Conservation (phyloP, 208 protist species). For the Wallacemonas sp. region DNA sequence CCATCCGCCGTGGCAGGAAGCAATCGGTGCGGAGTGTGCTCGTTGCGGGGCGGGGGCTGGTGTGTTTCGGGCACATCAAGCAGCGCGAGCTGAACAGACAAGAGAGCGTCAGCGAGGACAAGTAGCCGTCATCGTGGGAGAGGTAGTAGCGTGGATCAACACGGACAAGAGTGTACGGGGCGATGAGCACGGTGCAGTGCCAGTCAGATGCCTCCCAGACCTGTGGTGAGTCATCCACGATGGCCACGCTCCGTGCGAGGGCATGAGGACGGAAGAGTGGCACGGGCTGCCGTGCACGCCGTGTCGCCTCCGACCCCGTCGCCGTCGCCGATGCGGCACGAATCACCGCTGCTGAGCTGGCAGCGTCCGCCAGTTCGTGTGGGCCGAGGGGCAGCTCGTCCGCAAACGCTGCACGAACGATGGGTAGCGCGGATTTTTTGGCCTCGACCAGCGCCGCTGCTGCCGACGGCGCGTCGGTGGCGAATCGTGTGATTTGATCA, state of each 20-base stretch:
- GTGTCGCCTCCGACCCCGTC: slow-evolving; percentile 17
- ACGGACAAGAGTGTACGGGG: slow-evolving; percentile 67
- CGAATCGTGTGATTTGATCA: slow-evolving; percentile 10
- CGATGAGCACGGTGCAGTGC: slow-evolving; percentile 52
- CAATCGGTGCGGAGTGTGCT: too few species aligned
- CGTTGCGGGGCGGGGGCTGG: too few species aligned
- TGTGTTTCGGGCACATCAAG: slow-evolving; percentile 32
- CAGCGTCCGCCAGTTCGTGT: slow-evolving; percentile 10
- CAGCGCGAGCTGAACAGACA: slow-evolving; percentile 47
- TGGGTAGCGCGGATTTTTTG: too few species aligned
- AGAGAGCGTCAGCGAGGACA: slow-evolving; percentile 40
- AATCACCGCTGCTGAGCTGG: slow-evolving; percentile 29
- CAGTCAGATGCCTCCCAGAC: slow-evolving; percentile 70
- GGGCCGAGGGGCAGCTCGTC: not conserved
- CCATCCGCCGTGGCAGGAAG: not conserved
- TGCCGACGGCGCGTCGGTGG: not conserved
- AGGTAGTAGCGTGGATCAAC: slow-evolving; percentile 65
- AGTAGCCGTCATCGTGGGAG: slow-evolving; percentile 26
- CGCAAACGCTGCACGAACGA: not conserved
- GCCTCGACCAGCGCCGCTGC: not conserved
- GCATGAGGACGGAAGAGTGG: not conserved
- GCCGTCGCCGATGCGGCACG: not conserved
- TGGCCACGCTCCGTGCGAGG: slow-evolving; percentile 47
- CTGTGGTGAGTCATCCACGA: slow-evolving; percentile 77
- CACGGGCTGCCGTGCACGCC: slow-evolving; percentile 3